phyloP scores from a whole-genome alignment of 306 rosid genomes.

The Parietaria judaica region DNA sequence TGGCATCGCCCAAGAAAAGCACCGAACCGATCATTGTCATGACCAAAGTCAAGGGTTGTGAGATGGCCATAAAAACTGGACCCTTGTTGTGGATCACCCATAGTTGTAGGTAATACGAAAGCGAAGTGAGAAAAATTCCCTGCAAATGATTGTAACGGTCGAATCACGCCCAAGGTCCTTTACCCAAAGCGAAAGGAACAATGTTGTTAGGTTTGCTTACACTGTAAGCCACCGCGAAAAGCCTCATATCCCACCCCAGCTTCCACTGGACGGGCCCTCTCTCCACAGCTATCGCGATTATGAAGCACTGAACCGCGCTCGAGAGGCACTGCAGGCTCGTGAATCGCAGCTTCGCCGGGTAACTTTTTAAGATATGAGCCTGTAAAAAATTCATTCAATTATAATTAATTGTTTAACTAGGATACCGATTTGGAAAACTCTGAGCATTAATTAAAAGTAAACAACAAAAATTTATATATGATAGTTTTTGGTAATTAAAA shows the following conservation, averaged over 20 bases:
- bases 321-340: conserved; percentile 35
- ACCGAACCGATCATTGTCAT: conserved; percentile 34
- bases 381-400: background rate
- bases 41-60: conserved; percentile 41
- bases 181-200: too few species aligned
- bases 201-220: conserved; percentile 20
- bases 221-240: conserved; percentile 29
- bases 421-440: too few species aligned
- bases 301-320: conserved; percentile 44
- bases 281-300: conserved; percentile 41
- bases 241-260: conserved; percentile 40
- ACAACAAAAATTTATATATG: too few species aligned
- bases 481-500: too few species aligned
- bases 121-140: background rate
- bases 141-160: too few species aligned
- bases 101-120: conserved; percentile 27
- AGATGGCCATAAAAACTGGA: conserved; percentile 35
- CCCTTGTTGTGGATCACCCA: conserved; percentile 37
- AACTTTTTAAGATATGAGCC: conserved; percentile 36
- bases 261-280: conserved; percentile 45
- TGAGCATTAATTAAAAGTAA: too few species aligned
- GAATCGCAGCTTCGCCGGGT: conserved; percentile 39
- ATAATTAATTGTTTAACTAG: too few species aligned
- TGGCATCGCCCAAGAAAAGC: conserved; percentile 31
- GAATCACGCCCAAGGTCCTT: too few species aligned